Evolutionary conservation across 2,329 filamentous ascomycete genomes (phyloP).

Genomic region (Ophiostoma perfectum): DNA sequence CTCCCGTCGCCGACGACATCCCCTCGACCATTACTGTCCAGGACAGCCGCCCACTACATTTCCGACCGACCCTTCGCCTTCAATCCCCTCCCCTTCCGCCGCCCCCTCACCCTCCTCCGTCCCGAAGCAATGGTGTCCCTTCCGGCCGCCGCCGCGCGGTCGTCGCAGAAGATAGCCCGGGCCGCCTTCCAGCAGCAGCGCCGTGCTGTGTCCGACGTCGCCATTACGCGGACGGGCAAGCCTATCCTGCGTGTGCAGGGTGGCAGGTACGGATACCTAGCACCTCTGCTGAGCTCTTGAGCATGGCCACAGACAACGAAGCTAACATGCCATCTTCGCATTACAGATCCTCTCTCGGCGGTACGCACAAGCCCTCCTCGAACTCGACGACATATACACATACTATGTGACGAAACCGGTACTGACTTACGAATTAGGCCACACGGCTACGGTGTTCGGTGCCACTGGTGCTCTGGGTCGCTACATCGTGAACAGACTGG

Average conservation of each 20-base stretch:
- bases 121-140: conserved; percentile 24
- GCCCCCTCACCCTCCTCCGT: neutral
- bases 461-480: conserved; percentile 92
- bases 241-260: conserved; percentile 84
- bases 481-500: conserved; percentile 95
- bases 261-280: conserved; percentile 64
- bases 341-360: conserved; percentile 73
- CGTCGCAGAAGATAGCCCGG: conserved; percentile 44
- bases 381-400: neutral
- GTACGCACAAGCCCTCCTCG: conserved; percentile 43
- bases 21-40: neutral
- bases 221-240: conserved; percentile 93
- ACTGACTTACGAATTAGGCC: conserved; percentile 50
- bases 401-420: neutral
- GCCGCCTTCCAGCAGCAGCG: conserved; percentile 47
- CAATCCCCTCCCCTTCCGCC: neutral
- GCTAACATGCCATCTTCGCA: conserved; percentile 14
- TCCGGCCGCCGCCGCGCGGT: conserved; percentile 49
- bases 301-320: neutral
- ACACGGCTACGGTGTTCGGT: conserved; percentile 96
- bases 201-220: conserved; percentile 68
- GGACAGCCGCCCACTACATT: neutral
- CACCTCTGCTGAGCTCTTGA: neutral
- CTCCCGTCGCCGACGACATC: conserved; percentile 13
- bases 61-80: neutral